phyloP scores from a whole-genome alignment of 2,329 filamentous ascomycete species.

The Cadophora sp. region DNA sequence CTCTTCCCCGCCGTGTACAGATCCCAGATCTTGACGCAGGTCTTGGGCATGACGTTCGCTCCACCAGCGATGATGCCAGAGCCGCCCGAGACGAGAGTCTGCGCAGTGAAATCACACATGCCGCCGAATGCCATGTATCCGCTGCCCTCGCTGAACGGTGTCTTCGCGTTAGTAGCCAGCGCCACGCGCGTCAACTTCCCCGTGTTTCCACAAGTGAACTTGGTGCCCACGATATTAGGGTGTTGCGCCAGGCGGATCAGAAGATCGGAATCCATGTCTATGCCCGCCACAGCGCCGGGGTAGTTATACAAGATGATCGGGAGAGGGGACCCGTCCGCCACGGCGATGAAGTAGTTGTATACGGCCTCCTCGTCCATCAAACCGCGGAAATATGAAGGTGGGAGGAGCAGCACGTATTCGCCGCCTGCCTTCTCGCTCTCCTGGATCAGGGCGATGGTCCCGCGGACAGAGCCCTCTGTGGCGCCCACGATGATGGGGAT shows the following conservation, averaged over 20 bases:
- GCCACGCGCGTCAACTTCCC: constrained; percentile 88
- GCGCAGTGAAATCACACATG: constrained; percentile 86
- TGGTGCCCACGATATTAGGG: constrained; percentile 85
- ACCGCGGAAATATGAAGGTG: constrained; percentile 82
- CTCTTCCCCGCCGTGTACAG: constrained; percentile 75
- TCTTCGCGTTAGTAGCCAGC: constrained; percentile 72
- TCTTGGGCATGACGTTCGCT: constrained; percentile 85
- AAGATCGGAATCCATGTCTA: constrained; percentile 89
- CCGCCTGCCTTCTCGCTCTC: constrained; percentile 72
- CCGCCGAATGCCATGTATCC: constrained; percentile 88
- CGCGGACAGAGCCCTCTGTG: constrained; percentile 80
- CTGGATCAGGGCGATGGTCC: constrained; percentile 77
- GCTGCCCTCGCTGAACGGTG: constrained; percentile 61
- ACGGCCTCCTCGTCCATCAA: constrained; percentile 76
- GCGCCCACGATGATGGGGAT: constrained; percentile 85
- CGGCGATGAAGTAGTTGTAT: constrained; percentile 67
- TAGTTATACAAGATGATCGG: constrained; percentile 92
- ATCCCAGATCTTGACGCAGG: constrained; percentile 80
- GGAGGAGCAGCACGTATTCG: constrained; percentile 81
- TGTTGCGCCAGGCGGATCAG: constrained; percentile 81
- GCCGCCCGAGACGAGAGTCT: constrained; percentile 80
- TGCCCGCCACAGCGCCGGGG: constrained; percentile 83
- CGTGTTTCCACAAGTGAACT: constrained; percentile 91
- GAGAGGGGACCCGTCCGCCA: constrained; percentile 77
- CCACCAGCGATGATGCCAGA: constrained; percentile 86